phyloP scores from a whole-genome alignment of 257 asterid genomes.

The Solanum chiquidenum region DNA sequence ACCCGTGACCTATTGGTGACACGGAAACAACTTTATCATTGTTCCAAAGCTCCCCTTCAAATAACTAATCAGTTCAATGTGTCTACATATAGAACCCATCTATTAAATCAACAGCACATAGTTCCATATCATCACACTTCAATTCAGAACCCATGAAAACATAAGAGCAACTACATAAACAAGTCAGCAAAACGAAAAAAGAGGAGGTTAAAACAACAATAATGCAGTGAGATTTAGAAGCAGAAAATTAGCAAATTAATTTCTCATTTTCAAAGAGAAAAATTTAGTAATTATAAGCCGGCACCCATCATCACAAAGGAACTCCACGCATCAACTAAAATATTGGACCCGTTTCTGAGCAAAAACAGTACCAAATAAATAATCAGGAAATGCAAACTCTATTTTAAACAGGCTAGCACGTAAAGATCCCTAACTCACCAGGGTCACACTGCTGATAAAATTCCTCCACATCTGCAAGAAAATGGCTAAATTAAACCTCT shows the following conservation, averaged over 20 bases:
- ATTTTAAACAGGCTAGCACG: neutral
- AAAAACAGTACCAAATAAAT: neutral
- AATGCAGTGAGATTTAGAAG: neutral
- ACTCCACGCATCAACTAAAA: neutral
- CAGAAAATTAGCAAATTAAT: neutral
- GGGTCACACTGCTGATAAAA: constrained; percentile 11
- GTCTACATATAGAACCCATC: neutral
- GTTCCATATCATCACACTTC: neutral
- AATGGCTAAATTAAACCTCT: neutral
- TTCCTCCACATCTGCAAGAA: constrained; percentile 3
- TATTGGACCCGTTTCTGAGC: neutral
- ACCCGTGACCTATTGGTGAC: neutral
- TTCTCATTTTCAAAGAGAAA: neutral
- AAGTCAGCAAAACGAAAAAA: neutral
- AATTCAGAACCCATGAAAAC: neutral
- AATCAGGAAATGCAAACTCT: neutral
- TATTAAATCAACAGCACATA: neutral
- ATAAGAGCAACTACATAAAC: neutral
- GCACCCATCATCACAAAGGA: neutral
- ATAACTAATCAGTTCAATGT: neutral
- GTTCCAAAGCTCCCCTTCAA: neutral
- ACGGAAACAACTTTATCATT: neutral
- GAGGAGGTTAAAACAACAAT: neutral
- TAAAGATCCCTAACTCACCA: constrained; percentile 4
- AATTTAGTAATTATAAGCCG: neutral